Evolutionary conservation across 306 rosid genomes (phyloP), one percentile per base, ranked within the genome.

Genomic region (Castanopsis chinensis): DNA sequence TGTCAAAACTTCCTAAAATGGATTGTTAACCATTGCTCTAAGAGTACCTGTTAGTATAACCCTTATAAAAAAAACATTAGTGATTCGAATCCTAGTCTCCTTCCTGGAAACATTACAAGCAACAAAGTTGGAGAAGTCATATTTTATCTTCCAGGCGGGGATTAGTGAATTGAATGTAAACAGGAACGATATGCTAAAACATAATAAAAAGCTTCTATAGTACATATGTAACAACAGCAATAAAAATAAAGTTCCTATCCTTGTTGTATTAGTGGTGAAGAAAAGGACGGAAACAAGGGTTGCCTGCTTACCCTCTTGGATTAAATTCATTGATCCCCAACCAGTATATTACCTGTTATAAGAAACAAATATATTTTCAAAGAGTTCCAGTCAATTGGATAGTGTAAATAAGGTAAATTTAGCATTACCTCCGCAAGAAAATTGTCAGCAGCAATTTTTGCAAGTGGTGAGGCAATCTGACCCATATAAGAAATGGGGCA

Each of bases 401-500:
- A 30, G 55, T 59, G 57, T 52, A 27, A 18, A 75, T 18, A 41
- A 73, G 49, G 28, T 30, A 23, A 59, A 30, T 52, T 0, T 19
- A 57, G 43, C 20, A 56, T 28, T 74, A 92, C 99, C 94, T 95
- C 98, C 1, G 90, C 94, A 57, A 92, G 41, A 59, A 86, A 95
- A 85, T 87, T 79, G 49, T 92, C 89, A 68, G 92, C 96, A 37
- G 91, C 94, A 61, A 80, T 80, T 91, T 82, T 91, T 11, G 97
- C 92, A 1, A 91, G 87, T 1, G 91, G 94, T 8, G 99, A 92
- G 73, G 93, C 86, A 80, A 91, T 72, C 82, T 95, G 90, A 85
- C 90, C 87, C 82, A 84, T 83, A 78, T 89, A 86, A 77, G 99
- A 98, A 83, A 95, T 88, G 19, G 99, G 99, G 73, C 99, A 86